These are phyloP conservation scores for Xanthoconium separans DNA, from an alignment of 1,284 basidiomycete genomes.

Conservation along the genomic window DNA sequence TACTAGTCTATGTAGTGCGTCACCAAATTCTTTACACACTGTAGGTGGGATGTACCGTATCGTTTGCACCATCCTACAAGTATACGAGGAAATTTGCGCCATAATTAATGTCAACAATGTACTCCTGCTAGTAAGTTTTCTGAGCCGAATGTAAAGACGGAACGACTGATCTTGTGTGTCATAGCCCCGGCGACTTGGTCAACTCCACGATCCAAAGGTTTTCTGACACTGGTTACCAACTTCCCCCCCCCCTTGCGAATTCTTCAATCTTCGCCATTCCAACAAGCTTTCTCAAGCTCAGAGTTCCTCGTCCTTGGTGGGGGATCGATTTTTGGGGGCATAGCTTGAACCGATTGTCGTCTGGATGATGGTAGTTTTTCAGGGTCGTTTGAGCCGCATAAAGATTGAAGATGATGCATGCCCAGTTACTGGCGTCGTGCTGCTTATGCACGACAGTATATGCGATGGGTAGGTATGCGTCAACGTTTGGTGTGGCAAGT, in stretches of 20 bases:
- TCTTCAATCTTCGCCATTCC: conserved; percentile 11
- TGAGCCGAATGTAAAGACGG: no score
- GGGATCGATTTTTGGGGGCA: conserved; percentile 27
- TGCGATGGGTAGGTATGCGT: no score
- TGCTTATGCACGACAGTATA: no score
- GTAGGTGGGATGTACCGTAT: no score
- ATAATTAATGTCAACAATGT: no score
- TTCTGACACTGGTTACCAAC: conserved; percentile 2
- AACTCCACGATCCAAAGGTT: conserved; percentile 20
- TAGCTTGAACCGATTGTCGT: conserved; percentile 9
- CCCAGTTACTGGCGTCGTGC: conserved; percentile 12
- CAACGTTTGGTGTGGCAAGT: no score
- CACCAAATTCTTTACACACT: no score
- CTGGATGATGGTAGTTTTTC: conserved; percentile 18
- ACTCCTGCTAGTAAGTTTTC: no score
- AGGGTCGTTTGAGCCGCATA: background rate
- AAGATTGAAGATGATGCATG: conserved; percentile 25
- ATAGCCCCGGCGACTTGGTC: conserved; percentile 6
- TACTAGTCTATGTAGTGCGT: no score
- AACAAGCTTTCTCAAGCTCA: conserved; percentile 24
- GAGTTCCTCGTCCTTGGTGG: conserved; percentile 11
- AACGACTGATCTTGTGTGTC: conserved; percentile 2
- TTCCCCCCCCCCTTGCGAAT: no score
- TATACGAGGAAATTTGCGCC: no score
- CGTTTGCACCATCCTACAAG: no score